phyloP scores from a whole-genome alignment of 2,329 filamentous ascomycete genomes.

The Phialemoniopsis sp. region DNA sequence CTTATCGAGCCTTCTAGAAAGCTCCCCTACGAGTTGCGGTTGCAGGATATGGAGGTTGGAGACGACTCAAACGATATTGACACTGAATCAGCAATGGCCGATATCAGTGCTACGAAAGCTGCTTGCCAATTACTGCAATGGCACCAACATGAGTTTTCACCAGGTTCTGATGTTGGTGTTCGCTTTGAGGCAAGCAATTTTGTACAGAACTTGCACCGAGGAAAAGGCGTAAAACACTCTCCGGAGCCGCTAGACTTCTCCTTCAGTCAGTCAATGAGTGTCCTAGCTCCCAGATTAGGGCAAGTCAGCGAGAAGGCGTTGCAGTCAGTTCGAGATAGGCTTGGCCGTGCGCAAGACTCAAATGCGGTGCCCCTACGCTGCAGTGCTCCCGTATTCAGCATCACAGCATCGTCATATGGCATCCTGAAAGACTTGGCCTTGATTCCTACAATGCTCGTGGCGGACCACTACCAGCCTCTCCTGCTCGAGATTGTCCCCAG shows the following conservation, averaged over 20 bases:
- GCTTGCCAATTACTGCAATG: not conserved
- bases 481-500: conserved; percentile 28
- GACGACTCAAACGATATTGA: too few relatives aligned
- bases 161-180: conserved; percentile 25
- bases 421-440: conserved; percentile 23
- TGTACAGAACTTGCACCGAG: conserved; percentile 1
- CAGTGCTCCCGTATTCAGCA: conserved; percentile 25
- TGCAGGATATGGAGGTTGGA: too few relatives aligned
- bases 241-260: conserved; percentile 30
- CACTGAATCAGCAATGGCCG: too few relatives aligned
- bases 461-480: conserved; percentile 33
- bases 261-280: conserved; percentile 30
- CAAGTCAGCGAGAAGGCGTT: conserved; percentile 18
- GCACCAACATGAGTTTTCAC: not conserved
- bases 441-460: conserved; percentile 23
- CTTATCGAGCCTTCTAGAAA: conserved; percentile 38
- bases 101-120: too few relatives aligned
- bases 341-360: not conserved
- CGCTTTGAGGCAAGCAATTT: conserved; percentile 25
- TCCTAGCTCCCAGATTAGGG: conserved; percentile 25
- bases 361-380: conserved; percentile 8
- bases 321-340: conserved; percentile 6
- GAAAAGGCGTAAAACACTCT: not conserved
- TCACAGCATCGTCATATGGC: conserved; percentile 35
- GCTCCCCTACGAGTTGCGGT: conserved; percentile 31